These are phyloP conservation scores for Sphagnum tenellum DNA, from an alignment of 225 moss, liverwort and hornwort genomes.

Conservation along the genomic window DNA sequence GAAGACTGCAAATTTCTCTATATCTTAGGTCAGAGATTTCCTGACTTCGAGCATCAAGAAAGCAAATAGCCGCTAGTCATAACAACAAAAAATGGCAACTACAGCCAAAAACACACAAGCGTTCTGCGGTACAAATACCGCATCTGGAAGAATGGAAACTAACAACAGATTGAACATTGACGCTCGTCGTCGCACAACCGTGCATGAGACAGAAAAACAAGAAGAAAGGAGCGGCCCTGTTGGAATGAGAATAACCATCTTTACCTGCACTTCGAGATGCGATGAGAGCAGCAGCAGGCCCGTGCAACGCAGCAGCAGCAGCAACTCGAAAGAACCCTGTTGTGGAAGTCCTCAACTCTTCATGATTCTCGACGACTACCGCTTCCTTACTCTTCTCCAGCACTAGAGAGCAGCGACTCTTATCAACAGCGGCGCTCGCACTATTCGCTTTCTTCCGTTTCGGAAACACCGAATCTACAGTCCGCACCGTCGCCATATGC, in stretches of 20 bases:
- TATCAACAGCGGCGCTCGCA: slow-evolving; percentile 4
- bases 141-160: neutral
- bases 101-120: no score
- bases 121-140: no score
- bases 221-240: neutral
- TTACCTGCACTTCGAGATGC: slow-evolving; percentile 26
- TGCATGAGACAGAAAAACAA: no score
- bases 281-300: slow-evolving; percentile 32
- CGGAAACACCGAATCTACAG: slow-evolving; percentile 30
- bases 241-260: slow-evolving; percentile 17
- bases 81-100: neutral
- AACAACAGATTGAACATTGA: no score
- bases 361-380: slow-evolving; percentile 11
- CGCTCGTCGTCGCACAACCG: no score
- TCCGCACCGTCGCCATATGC: slow-evolving; percentile 31
- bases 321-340: slow-evolving; percentile 22
- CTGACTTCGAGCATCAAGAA: no score
- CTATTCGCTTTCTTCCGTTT: slow-evolving; percentile 46
- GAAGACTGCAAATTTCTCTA: no score
- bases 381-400: slow-evolving; percentile 30
- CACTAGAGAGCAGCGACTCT: slow-evolving; percentile 8
- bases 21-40: no score
- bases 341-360: slow-evolving; percentile 20
- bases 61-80: no score
- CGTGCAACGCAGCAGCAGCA: slow-evolving; percentile 46